A percentile compares a stretch with the other conserved stretches of the same genome.
phyloP scores from a whole-genome alignment of 1,139 yeast species.

The Yamadazyma triangularis region DNA sequence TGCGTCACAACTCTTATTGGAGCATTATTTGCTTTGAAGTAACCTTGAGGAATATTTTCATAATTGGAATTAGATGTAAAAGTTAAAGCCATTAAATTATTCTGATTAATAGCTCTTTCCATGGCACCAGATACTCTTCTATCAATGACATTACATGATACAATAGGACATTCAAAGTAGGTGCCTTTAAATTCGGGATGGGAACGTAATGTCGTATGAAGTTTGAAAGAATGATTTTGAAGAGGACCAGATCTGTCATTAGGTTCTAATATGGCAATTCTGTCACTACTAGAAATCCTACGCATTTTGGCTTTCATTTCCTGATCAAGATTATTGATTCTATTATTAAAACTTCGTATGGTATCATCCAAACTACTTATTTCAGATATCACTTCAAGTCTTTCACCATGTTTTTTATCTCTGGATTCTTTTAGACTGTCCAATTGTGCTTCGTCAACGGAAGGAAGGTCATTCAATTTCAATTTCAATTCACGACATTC shows the following conservation, averaged over 20 bases:
- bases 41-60: conserved; percentile 29
- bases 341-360: neutral
- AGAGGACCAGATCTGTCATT: conserved; percentile 9
- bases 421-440: conserved; percentile 1
- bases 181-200: conserved; percentile 26
- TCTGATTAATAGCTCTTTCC: conserved; percentile 53
- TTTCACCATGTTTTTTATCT: conserved; percentile 2
- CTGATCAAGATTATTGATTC: neutral
- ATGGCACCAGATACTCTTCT: conserved; percentile 48
- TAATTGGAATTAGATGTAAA: conserved; percentile 26
- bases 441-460: conserved; percentile 1
- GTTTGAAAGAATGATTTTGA: conserved; percentile 25
- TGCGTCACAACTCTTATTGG: conserved; percentile 29
- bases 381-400: conserved; percentile 12
- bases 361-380: conserved; percentile 9
- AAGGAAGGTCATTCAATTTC: conserved; percentile 1
- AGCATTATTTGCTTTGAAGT: conserved; percentile 23
- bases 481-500: conserved; percentile 2
- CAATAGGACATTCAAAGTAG: conserved; percentile 74
- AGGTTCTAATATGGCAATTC: neutral
- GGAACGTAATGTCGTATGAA: conserved; percentile 28
- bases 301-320: too few species aligned
- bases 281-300: neutral
- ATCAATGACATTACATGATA: conserved; percentile 55
- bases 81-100: conserved; percentile 49